These are phyloP conservation scores for Boletus sp. DNA, from an alignment of 1,284 basidiomycete species.

Conservation along the genomic window DNA sequence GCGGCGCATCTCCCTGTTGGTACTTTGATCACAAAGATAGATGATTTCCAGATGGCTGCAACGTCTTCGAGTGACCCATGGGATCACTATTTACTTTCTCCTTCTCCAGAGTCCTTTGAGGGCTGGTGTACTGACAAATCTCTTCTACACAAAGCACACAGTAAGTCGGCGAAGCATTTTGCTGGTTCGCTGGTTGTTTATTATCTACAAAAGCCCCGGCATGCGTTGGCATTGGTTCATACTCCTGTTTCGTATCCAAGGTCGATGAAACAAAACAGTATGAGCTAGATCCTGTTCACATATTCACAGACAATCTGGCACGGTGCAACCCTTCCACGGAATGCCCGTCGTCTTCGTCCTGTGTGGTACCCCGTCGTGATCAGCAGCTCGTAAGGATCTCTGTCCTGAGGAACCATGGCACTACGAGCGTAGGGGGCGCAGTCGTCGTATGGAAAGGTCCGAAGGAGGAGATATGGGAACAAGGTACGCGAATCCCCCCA, in stretches of 20 bases:
- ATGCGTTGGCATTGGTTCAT: conserved; percentile 9
- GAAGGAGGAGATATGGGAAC: conserved; percentile 58
- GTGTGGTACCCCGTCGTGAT: conserved; percentile 44
- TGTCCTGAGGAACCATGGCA: conserved; percentile 20
- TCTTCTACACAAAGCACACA: conserved; percentile 7
- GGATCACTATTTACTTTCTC: conserved; percentile 41
- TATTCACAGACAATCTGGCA: conserved; percentile 39
- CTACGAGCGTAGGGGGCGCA: conserved; percentile 24
- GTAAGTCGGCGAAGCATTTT: conserved; percentile 13
- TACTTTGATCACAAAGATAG: conserved; percentile 52
- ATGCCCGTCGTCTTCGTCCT: conserved; percentile 39
- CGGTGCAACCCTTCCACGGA: conserved; percentile 35
- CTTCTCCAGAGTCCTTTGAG: conserved; percentile 16
- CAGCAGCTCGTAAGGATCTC: conserved; percentile 50
- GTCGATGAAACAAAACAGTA: conserved; percentile 30
- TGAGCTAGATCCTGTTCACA: conserved; percentile 52
- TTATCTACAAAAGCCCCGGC: conserved; percentile 17
- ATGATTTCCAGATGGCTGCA: conserved; percentile 47
- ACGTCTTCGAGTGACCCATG: conserved; percentile 38
- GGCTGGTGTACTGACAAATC: conserved; percentile 58
- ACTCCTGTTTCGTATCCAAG: conserved; percentile 45
- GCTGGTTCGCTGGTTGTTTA: conserved; percentile 24
- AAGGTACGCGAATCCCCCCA: conserved; percentile 48
- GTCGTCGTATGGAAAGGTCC: conserved; percentile 72
- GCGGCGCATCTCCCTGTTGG: conserved; percentile 47